Evolutionary conservation across 177 flowering plant genomes (phyloP), one percentile per base, ranked within the genome.

Genomic region (Telopea speciosissima): DNA sequence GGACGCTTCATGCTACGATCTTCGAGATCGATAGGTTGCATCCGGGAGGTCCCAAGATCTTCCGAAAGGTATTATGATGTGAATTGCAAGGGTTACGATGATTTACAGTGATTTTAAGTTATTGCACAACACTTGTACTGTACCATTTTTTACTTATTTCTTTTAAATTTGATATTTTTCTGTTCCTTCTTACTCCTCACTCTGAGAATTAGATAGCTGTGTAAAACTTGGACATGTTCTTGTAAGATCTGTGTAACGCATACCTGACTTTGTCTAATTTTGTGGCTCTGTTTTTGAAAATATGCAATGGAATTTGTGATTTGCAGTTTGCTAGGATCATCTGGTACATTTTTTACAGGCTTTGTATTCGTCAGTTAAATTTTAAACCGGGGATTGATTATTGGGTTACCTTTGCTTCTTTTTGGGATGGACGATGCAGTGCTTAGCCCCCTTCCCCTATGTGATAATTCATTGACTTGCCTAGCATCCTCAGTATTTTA

Each of bases 1-100:
- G 92, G 21, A 84, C 80, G 17, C 87, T 88, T 10, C 63, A 72
- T 45, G 90, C 70, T 5, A 83, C 86, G 23, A 83, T 88, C 60
- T 78, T 33, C 62, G 87, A 77, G 75, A 73, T 85, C 13, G 80
- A 84, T 69, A 72, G 56, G n/a, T 70, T 87, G 11, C 58, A 16
- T 13, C 1, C 3, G 19, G 54, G 54, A 21, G 80, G 75, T 3
- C 72, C 76, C 1, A 68, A 60, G 68, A 72, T 77, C 52, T 67
- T 77, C 42, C 60, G 83, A 49, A 81, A 80, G 84, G 89, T 86
- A 69, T 1, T 36, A 54, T 49, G 54, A 49, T 12, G 14, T 49
- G 14, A 49, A 49, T 49, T 49, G 54, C 16, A 49, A 49, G 54
- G 54, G 13, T 49, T 16, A 16, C 17, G 54, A 49, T 49, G 0